Evolutionary conservation across 805 yeast species (phyloP).

Genomic region (Pichia deserticola): DNA sequence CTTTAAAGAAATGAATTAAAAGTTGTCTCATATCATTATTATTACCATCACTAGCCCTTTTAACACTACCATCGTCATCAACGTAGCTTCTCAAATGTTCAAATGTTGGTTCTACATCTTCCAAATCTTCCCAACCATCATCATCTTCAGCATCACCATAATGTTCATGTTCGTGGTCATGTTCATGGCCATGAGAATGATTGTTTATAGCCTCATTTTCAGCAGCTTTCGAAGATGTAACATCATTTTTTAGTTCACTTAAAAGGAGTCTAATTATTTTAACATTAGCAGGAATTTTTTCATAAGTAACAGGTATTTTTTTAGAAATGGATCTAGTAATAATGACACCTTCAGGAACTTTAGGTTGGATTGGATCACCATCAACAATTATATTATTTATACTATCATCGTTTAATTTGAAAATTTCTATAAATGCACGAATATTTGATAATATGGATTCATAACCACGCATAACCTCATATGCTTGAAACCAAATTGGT

Average conservation of each 20-base stretch:
- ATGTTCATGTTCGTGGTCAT: slow-evolving; percentile 21
- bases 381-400: slow-evolving; percentile 51
- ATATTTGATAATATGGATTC: slow-evolving; percentile 61
- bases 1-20: slow-evolving; percentile 47
- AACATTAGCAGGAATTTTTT: slow-evolving; percentile 57
- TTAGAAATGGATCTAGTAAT: slow-evolving; percentile 82
- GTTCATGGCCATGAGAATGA: not conserved
- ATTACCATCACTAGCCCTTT: slow-evolving; percentile 19
- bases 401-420: slow-evolving; percentile 46
- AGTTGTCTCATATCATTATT: slow-evolving; percentile 29
- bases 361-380: slow-evolving; percentile 66
- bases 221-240: slow-evolving; percentile 29
- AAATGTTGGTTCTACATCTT: slow-evolving; percentile 53
- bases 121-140: slow-evolving; percentile 74
- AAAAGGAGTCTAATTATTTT: slow-evolving; percentile 69
- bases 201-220: not conserved
- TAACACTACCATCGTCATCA: slow-evolving; percentile 32
- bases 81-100: slow-evolving; percentile 56
- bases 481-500: slow-evolving; percentile 77
- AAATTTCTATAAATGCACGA: slow-evolving; percentile 65
- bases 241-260: slow-evolving; percentile 62
- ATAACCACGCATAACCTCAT: slow-evolving; percentile 73
- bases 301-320: slow-evolving; percentile 51
- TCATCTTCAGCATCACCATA: slow-evolving; percentile 38
- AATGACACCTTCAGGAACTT: slow-evolving; percentile 47